Evolutionary conservation across 768 basidiomycete genomes (phyloP).

Genomic region (Collybia nuda): DNA sequence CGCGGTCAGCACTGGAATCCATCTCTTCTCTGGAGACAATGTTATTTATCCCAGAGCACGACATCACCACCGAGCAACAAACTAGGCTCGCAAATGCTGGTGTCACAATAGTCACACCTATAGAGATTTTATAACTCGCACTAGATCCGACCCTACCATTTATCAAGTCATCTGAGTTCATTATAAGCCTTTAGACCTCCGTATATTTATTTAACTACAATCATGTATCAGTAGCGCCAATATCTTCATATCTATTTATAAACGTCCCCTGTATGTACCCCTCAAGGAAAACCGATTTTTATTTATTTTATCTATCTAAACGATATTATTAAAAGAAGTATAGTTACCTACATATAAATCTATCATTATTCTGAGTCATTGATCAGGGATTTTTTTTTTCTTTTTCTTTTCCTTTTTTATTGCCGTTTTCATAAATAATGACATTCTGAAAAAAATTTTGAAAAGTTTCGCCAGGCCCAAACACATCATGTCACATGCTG

Average conservation of each 20-base stretch:
- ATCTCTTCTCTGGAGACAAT: constrained; percentile 12
- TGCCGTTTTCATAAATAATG: too few species aligned
- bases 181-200: neutral
- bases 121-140: neutral
- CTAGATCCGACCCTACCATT: neutral
- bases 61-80: neutral
- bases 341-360: too few species aligned
- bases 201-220: neutral
- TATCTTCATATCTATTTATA: neutral
- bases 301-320: too few species aligned
- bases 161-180: neutral
- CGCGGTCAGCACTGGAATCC: constrained; percentile 7
- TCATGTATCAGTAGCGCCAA: neutral
- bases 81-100: constrained; percentile 10
- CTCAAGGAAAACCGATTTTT: too few species aligned
- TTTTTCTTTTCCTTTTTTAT: too few species aligned
- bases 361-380: too few species aligned
- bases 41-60: constrained; percentile 11
- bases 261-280: neutral
- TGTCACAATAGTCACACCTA: constrained; percentile 3
- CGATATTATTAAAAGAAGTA: too few species aligned
- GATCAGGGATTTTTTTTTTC: too few species aligned
- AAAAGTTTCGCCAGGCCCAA: too few species aligned
- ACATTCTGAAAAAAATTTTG: too few species aligned
- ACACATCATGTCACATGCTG: too few species aligned